Evolutionary conservation across 139 green algal genomes (phyloP), one percentile per base, ranked within the genome.

Genomic region (Volvox reticuliferus): DNA sequence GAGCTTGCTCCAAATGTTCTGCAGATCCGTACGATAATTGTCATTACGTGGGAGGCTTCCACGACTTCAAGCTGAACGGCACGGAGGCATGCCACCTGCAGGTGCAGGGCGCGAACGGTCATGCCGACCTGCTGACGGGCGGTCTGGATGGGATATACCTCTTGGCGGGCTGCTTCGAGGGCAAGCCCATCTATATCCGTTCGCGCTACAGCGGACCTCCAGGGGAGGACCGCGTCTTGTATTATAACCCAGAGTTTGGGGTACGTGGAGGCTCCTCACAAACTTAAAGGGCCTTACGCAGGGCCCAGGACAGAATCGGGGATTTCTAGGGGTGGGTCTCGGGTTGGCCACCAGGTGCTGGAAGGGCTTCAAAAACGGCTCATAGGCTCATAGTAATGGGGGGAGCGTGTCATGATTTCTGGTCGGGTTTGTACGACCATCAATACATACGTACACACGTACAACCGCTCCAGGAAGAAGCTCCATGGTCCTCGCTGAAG

Each of bases 81-180:
- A 84, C 86, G 5, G 86, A 90, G 32, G 61, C 30, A 12, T 90
- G 86, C 30, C 50, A 75, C n/a, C 73, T 90, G 50, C 30, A 36
- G 50, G 71, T 90, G 50, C 73, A 62, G n/a, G 85, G 86, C 20
- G 86, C 55, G 2, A 44, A 90, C 86, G 86, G 71, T 32, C 73
- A 83, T 33, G 86, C 86, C 21, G 86, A 90, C 73, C 50, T 28
- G n/a, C 73, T 90, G 50, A 17, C 21, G 30, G 86, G 86, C 30
- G 86, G 86, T 19, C 50, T 90, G 86, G 86, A 90, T 75, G 73
- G 86, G 22, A 12, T 35, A 13, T 90, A 65, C 30, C 71, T 90
- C 50, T 75, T 90, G 73, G 86, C 50, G 21, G 86, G 86, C 86
- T 90, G 86, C 86, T 90, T 90, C 86, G 86, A 90, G 86, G 86